phyloP scores from a whole-genome alignment of 2,329 filamentous ascomycete genomes.

The Alternaria infectoria region DNA sequence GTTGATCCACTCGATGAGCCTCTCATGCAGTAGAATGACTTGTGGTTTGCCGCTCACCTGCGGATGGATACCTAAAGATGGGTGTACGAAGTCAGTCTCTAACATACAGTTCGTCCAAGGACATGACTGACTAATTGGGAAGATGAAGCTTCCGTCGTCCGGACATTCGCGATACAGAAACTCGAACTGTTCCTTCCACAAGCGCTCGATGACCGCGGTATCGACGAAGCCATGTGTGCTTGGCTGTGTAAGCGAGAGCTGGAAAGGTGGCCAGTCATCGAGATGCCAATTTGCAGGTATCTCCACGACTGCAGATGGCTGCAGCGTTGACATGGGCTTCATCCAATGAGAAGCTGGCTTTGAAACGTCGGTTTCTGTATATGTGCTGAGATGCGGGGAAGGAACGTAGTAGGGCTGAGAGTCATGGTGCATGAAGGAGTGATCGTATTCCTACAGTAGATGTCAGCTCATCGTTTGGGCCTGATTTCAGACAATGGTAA shows the following conservation, averaged over 20 bases:
- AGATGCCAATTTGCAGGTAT: conserved; percentile 59
- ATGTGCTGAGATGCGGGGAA: conserved; percentile 52
- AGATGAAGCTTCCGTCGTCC: conserved; percentile 53
- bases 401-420: conserved; percentile 50
- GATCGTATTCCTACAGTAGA: conserved; percentile 56
- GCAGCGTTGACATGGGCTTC: conserved; percentile 44
- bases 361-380: conserved; percentile 38
- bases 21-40: conserved; percentile 56
- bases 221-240: conserved; percentile 60
- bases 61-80: conserved; percentile 47
- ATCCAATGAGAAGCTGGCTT: conserved; percentile 48
- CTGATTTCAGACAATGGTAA: background rate
- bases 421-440: conserved; percentile 59
- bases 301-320: conserved; percentile 49
- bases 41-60: conserved; percentile 58
- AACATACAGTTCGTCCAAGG: background rate
- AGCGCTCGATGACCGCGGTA: conserved; percentile 48
- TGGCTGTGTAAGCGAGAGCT: conserved; percentile 54
- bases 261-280: conserved; percentile 57
- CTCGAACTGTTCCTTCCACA: conserved; percentile 57
- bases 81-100: background rate
- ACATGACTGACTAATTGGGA: conserved; percentile 47
- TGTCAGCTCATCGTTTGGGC: background rate
- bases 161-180: conserved; percentile 52
- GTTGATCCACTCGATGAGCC: conserved; percentile 56